Conservation (phyloP, 208 protist species). For the Leishmania turanica region DNA sequence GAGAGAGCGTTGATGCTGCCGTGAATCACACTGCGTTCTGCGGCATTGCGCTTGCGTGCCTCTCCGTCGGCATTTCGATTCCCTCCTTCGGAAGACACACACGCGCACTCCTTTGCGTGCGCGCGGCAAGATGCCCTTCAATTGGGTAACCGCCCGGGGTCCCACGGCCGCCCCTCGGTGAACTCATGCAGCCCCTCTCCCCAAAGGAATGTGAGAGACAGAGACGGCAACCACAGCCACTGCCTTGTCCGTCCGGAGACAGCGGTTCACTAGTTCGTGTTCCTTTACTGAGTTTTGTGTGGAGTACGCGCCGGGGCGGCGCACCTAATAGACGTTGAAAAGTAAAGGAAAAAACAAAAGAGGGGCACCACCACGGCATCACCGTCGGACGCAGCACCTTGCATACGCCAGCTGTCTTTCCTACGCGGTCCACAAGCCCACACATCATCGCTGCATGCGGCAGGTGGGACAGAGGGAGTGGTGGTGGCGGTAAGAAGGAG, state of each 20-base stretch:
- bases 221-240: background rate
- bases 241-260: background rate
- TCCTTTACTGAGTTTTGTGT: background rate
- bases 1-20: background rate
- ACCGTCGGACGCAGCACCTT: background rate
- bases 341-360: conserved; percentile 5
- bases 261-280: background rate
- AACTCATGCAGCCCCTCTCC: background rate
- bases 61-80: background rate
- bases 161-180: background rate
- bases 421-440: background rate
- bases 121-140: background rate
- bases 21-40: background rate
- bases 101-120: background rate
- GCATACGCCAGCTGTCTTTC: background rate
- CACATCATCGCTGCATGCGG: background rate
- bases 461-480: background rate
- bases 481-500: background rate
- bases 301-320: too few species aligned
- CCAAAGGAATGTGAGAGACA: background rate
- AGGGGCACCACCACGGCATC: background rate
- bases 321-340: background rate
- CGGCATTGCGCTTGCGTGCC: background rate
- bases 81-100: background rate
- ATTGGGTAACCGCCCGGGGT: background rate